phyloP scores from a whole-genome alignment of 306 rosid species.

The Vachellia pachyceras region DNA sequence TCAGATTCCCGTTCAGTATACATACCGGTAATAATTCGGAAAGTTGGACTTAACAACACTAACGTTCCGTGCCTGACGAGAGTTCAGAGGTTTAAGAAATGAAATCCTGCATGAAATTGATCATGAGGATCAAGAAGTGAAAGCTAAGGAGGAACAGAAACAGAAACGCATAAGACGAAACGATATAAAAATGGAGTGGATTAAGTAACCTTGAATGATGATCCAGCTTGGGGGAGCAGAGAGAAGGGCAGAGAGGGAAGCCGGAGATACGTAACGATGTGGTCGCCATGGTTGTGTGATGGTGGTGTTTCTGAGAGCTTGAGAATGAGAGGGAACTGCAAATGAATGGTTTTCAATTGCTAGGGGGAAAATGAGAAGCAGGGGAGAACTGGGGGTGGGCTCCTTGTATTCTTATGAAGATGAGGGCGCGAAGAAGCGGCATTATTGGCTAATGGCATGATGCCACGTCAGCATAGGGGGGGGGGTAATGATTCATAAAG shows the following conservation, averaged over 20 bases:
- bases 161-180: neutral
- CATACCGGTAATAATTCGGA: slow-evolving; percentile 45
- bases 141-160: neutral
- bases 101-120: slow-evolving; percentile 38
- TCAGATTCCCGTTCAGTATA: neutral
- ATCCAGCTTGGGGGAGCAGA: slow-evolving; percentile 19
- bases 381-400: neutral
- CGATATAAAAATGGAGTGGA: neutral
- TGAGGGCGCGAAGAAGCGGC: neutral
- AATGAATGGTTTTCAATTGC: neutral
- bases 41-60: slow-evolving; percentile 19
- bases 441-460: neutral
- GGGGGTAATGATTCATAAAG: neutral
- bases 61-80: slow-evolving; percentile 21
- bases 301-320: neutral
- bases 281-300: slow-evolving; percentile 40
- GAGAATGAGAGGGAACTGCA: neutral
- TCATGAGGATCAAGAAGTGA: slow-evolving; percentile 13
- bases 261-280: slow-evolving; percentile 45
- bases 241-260: slow-evolving; percentile 34
- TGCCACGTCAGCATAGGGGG: neutral
- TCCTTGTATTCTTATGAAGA: neutral
- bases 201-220: slow-evolving; percentile 17
- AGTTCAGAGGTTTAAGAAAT: slow-evolving; percentile 19
- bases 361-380: neutral